Percentiles rank a stretch among this genome's conserved stretches.
Conservation (phyloP, 2,329 filamentous ascomycete species). For the Kalmusia sp. region DNA sequence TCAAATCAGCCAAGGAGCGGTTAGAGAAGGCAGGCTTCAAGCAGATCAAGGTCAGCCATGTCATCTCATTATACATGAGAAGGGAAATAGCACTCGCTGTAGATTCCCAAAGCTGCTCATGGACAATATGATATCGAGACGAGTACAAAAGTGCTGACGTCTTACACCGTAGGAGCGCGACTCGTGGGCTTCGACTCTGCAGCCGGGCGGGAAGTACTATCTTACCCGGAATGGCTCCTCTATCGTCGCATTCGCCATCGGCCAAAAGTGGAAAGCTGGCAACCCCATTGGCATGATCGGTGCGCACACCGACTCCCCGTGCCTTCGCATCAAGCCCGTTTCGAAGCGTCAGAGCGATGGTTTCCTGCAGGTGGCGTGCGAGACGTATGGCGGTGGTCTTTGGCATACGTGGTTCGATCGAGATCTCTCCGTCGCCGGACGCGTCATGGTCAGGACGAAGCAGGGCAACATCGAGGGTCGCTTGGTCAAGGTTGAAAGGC, state of each 20-base stretch:
- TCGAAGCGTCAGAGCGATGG: conserved; percentile 87
- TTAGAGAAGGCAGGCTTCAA: conserved; percentile 85
- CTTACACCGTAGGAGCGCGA: conserved; percentile 73
- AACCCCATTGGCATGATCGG: conserved; percentile 93
- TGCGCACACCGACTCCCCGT: conserved; percentile 94
- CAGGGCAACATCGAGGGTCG: conserved; percentile 80
- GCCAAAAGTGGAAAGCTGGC: conserved; percentile 87
- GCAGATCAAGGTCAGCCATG: conserved; percentile 70
- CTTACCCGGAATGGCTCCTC: conserved; percentile 93
- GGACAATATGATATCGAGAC: too few relatives aligned
- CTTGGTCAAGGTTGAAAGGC: conserved; percentile 88
- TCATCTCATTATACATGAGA: conserved; percentile 5
- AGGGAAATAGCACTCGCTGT: too few relatives aligned
- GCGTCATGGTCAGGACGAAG: conserved; percentile 79
- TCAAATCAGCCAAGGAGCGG: conserved; percentile 76
- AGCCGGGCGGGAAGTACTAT: conserved; percentile 93
- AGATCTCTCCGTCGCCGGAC: conserved; percentile 87
- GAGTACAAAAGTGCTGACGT: background rate
- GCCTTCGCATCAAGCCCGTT: conserved; percentile 90
- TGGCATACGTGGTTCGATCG: conserved; percentile 99
- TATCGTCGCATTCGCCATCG: conserved; percentile 90
- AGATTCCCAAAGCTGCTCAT: too few relatives aligned
- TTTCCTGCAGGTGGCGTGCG: conserved; percentile 92
- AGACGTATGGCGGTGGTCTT: conserved; percentile 94
- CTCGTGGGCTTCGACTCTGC: conserved; percentile 79